phyloP scores from a whole-genome alignment of 1,139 yeast species.

The Sugiyamaella japonica region DNA sequence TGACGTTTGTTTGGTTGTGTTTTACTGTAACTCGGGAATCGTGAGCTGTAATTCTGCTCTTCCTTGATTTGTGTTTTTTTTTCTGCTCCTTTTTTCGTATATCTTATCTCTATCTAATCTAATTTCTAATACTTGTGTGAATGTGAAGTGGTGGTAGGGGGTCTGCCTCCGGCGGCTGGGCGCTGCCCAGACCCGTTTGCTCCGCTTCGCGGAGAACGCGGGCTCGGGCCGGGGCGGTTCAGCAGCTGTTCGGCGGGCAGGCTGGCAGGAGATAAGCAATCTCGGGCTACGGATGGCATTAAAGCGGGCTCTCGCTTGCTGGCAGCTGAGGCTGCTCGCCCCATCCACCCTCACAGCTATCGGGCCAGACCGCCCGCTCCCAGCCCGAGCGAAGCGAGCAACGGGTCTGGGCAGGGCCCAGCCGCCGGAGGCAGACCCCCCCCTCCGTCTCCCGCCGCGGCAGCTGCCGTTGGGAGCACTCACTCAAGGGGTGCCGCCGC shows the following conservation, averaged over 20 bases:
- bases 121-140: constrained; percentile 18
- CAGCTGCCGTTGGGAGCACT: no score
- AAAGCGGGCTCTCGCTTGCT: no score
- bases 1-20: constrained; percentile 10
- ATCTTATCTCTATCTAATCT: constrained; percentile 6
- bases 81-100: constrained; percentile 5
- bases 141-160: no score
- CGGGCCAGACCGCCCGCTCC: neutral
- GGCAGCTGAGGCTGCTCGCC: no score
- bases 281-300: no score
- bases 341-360: no score
- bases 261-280: no score
- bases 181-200: constrained; percentile 8
- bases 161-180: constrained; percentile 12
- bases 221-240: no score
- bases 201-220: constrained; percentile 1
- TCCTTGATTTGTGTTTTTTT: constrained; percentile 18
- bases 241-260: no score
- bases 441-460: neutral
- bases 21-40: constrained; percentile 1
- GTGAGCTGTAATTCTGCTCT: constrained; percentile 18
- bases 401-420: neutral
- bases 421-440: neutral
- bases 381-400: neutral
- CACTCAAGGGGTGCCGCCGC: no score